Conservation (phyloP, 495 filamentous ascomycete species). For the Paragyromitra xinjiangensis region DNA sequence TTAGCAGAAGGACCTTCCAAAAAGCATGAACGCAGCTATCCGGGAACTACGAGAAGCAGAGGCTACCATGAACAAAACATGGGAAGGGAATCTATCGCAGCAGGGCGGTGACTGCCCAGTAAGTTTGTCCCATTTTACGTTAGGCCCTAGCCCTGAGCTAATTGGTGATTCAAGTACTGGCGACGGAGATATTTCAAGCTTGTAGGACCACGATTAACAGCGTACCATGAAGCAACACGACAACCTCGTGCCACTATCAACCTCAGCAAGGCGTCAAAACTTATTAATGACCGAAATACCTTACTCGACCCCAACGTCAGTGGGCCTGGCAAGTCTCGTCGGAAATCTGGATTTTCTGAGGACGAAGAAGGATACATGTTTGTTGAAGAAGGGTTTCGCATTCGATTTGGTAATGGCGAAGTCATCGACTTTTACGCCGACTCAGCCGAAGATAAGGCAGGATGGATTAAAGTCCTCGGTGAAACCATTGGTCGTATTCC, state of each 20-base stretch:
- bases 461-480: slow-evolving; percentile 90
- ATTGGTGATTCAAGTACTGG: slow-evolving; percentile 75
- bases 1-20: slow-evolving; percentile 83
- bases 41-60: slow-evolving; percentile 90
- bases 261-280: slow-evolving; percentile 87
- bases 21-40: slow-evolving; percentile 95
- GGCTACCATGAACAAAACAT: slow-evolving; percentile 72
- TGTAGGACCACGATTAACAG: slow-evolving; percentile 86
- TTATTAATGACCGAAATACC: slow-evolving; percentile 90
- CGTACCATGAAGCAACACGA: slow-evolving; percentile 93
- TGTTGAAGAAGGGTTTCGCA: slow-evolving; percentile 97
- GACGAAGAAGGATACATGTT: slow-evolving; percentile 99
- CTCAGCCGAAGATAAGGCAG: slow-evolving; percentile 81
- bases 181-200: slow-evolving; percentile 97
- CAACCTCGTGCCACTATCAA: slow-evolving; percentile 98
- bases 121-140: slow-evolving; percentile 62
- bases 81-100: slow-evolving; percentile 90
- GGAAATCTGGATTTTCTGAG: slow-evolving; percentile 94
- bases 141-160: slow-evolving; percentile 46
- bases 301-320: slow-evolving; percentile 81
- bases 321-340: slow-evolving; percentile 76
- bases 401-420: slow-evolving; percentile 97
- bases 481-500: slow-evolving; percentile 77
- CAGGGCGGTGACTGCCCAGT: slow-evolving; percentile 98
- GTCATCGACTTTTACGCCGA: slow-evolving; percentile 99